phyloP scores from a whole-genome alignment of 345 rosid species.

The Eutrema japonicum region DNA sequence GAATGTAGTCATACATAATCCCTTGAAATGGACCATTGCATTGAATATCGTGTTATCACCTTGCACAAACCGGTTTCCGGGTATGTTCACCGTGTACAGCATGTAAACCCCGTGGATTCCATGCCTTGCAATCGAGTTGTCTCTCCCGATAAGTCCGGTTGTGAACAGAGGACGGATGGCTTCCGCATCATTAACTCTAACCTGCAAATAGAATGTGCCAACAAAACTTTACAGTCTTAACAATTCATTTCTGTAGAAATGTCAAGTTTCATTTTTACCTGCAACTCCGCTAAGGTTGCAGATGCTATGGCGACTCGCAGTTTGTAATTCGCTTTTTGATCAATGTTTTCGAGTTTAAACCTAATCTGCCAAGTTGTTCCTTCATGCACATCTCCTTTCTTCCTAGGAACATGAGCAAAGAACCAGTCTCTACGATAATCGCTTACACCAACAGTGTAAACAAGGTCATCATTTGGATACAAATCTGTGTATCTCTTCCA shows the following conservation, averaged over 20 bases:
- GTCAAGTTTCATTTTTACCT: conserved; percentile 51
- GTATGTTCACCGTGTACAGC: conserved; percentile 64
- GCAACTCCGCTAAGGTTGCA: conserved; percentile 79
- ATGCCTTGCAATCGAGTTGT: conserved; percentile 89
- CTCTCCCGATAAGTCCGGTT: conserved; percentile 83
- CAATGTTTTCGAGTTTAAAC: conserved; percentile 54
- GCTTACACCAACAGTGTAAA: conserved; percentile 73
- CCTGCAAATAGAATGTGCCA: conserved; percentile 45
- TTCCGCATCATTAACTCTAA: conserved; percentile 68
- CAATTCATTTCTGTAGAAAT: neutral
- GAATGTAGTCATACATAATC: conserved; percentile 83
- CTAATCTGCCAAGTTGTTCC: conserved; percentile 68
- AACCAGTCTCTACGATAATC: conserved; percentile 86
- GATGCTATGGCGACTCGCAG: conserved; percentile 81
- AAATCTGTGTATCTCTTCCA: conserved; percentile 86
- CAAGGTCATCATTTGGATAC: conserved; percentile 80
- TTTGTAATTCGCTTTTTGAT: conserved; percentile 54
- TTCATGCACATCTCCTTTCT: conserved; percentile 41
- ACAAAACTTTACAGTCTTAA: conserved; percentile 4
- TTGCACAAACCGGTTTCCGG: conserved; percentile 54
- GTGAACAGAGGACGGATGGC: conserved; percentile 69
- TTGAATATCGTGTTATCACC: conserved; percentile 81
- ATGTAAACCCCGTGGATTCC: conserved; percentile 85
- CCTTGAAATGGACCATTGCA: conserved; percentile 68
- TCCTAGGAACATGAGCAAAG: conserved; percentile 79